Evolutionary conservation across 108 stramenopile genomes (phyloP), one percentile per base, ranked within the genome.

Genomic region (Skeletonema menzelii): DNA sequence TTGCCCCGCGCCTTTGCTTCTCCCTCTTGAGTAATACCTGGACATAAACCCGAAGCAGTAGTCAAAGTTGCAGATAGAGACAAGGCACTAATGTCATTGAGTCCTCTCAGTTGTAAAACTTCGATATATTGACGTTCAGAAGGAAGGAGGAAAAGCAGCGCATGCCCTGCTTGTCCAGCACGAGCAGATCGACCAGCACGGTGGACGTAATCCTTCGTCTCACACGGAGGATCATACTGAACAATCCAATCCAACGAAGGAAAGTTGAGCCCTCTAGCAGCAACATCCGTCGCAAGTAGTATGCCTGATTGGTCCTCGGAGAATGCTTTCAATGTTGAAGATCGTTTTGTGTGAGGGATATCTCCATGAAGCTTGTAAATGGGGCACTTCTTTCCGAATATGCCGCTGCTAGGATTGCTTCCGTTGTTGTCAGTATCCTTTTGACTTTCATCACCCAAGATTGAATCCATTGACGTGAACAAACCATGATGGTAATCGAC

Each of bases 221-320:
- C 88, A 20, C 96, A 95, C 0, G 99, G 99, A 44, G 98, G 78
- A 83, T 99, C 99, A 75, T 86, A 98, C 60, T 98, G 97, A 40
- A 99, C 87, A 42, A 99, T 98, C 42, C 97, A 82, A 90, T 98
- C 97, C 31, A 99, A 97, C 19, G 73, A 67, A 2, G 96, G 98
- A 20, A 99, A 95, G 76, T 97, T 97, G 57, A 99, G 84, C 4
- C 99, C 99, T 22, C 99, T 85, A 56, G 86, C 77, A 30, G 97
- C 98, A 11, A 99, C 97, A 82, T 99, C 99, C n/a, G 99, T 99
- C 72, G 94, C 94, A 31, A 99, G 92, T 35, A 99, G 65, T 67
- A 99, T 90, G 30, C 83, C 77, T 0, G 88, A 84, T 28, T 79
- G 77, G 5, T 93, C 93, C 37, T 84, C 76, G 70, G 95, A 95